These are phyloP conservation scores for Penicillium nucicola DNA, from an alignment of 495 filamentous ascomycete species.

Conservation along the genomic window DNA sequence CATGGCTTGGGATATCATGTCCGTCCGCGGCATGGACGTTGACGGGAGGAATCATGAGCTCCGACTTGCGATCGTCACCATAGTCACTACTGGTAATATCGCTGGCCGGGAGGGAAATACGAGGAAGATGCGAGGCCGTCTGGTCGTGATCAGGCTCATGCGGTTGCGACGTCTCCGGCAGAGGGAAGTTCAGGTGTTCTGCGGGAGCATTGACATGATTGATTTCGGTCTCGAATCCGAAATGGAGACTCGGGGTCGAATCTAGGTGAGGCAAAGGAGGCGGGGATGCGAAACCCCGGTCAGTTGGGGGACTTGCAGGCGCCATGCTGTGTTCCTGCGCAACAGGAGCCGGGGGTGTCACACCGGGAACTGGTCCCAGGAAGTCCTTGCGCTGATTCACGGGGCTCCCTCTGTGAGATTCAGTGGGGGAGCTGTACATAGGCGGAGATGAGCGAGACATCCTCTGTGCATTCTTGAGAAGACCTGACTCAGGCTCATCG, in stretches of 20 bases:
- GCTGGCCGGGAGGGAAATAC: conserved; percentile 41
- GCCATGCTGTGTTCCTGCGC: conserved; percentile 15
- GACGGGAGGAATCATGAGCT: conserved; percentile 32
- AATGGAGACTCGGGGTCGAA: conserved; percentile 17
- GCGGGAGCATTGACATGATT: conserved; percentile 6
- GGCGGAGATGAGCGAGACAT: conserved; percentile 65
- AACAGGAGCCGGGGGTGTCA: conserved; percentile 9
- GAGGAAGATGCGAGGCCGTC: conserved; percentile 27
- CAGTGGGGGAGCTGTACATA: conserved; percentile 23
- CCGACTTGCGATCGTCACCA: conserved; percentile 58
- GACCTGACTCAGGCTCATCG: conserved; percentile 57
- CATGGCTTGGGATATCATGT: conserved; percentile 5
- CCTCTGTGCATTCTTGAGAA: conserved; percentile 59
- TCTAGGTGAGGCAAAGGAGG: conserved; percentile 15
- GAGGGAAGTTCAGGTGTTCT: conserved; percentile 27
- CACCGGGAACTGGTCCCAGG: conserved; percentile 3
- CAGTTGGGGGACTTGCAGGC: conserved; percentile 16
- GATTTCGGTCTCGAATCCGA: conserved; percentile 9
- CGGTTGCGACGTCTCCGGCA: conserved; percentile 17
- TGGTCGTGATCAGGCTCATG: conserved; percentile 11
- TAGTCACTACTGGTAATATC: conserved; percentile 57
- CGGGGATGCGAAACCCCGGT: conserved; percentile 25
- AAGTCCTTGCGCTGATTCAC: conserved; percentile 10
- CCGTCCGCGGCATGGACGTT: conserved; percentile 29
- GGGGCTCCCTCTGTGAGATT: conserved; percentile 13